phyloP scores from a whole-genome alignment of 164 flowering plant species.

The Buxus sempervirens region DNA sequence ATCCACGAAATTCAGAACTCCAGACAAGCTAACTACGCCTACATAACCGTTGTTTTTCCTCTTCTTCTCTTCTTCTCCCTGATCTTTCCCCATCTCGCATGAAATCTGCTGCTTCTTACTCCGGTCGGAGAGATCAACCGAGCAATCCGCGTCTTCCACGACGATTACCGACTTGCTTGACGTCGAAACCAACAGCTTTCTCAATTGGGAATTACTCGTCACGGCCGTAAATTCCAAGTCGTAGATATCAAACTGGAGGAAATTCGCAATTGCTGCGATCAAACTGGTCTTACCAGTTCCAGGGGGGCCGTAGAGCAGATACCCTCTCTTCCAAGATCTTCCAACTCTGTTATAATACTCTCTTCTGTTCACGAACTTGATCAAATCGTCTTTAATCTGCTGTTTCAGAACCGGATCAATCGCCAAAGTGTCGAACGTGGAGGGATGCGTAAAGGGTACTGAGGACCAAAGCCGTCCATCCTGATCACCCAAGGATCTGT shows the following conservation, averaged over 20 bases:
- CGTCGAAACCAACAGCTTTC: conserved; percentile 26
- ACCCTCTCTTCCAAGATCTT: conserved; percentile 36
- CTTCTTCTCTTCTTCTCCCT: not conserved
- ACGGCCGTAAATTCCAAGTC: conserved; percentile 32
- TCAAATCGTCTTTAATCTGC: conserved; percentile 26
- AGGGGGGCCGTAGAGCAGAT: conserved; percentile 34
- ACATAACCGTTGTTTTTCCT: conserved; percentile 7
- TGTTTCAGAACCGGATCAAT: conserved; percentile 19
- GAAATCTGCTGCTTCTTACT: conserved; percentile 1
- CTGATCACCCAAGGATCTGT: conserved; percentile 12
- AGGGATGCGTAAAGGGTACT: conserved; percentile 24
- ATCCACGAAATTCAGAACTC: conserved; percentile 31
- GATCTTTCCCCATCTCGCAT: not conserved
- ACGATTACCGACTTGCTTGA: conserved; percentile 32
- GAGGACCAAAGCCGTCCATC: conserved; percentile 21
- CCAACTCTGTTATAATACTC: conserved; percentile 29
- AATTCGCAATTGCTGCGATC: conserved; percentile 38
- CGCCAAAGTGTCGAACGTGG: conserved; percentile 27
- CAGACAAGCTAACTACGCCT: conserved; percentile 20
- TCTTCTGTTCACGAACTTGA: conserved; percentile 20
- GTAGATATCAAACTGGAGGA: conserved; percentile 35
- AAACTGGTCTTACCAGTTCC: conserved; percentile 35
- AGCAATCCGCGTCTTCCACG: conserved; percentile 33
- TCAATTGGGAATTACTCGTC: conserved; percentile 25
- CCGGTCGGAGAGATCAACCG: conserved; percentile 25